Evolutionary conservation across 257 asterid species (phyloP).

Genomic region (Solanum pinnatisectum): DNA sequence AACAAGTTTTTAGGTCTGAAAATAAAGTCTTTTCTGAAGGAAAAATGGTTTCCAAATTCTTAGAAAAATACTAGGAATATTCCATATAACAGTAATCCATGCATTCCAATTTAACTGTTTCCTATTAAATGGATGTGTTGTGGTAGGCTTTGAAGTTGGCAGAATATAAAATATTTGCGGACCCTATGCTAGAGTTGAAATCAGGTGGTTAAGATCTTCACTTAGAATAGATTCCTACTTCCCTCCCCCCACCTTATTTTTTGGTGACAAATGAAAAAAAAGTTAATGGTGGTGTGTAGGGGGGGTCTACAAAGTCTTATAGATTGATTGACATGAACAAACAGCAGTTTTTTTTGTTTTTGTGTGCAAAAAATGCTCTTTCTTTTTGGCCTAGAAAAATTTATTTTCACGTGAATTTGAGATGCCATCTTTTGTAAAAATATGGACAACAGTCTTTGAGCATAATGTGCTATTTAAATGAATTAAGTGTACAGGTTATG

Average conservation of each 20-base stretch:
- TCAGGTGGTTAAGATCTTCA: background rate
- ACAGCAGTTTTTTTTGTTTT: background rate
- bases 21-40: background rate
- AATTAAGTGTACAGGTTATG: background rate
- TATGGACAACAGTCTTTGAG: background rate
- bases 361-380: background rate
- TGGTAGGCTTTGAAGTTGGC: background rate
- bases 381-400: background rate
- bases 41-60: background rate
- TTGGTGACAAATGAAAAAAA: background rate
- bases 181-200: background rate
- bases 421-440: background rate
- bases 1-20: background rate
- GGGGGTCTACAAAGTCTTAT: background rate
- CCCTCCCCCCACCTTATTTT: background rate
- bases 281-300: background rate
- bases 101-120: background rate
- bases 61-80: background rate
- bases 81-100: background rate
- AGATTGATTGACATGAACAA: background rate
- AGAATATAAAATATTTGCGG: background rate
- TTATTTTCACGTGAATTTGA: background rate
- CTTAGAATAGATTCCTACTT: background rate
- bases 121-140: background rate
- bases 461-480: background rate